These are phyloP conservation scores for Euryodendron excelsum DNA, from an alignment of 148 eudicot genomes.

Conservation along the genomic window DNA sequence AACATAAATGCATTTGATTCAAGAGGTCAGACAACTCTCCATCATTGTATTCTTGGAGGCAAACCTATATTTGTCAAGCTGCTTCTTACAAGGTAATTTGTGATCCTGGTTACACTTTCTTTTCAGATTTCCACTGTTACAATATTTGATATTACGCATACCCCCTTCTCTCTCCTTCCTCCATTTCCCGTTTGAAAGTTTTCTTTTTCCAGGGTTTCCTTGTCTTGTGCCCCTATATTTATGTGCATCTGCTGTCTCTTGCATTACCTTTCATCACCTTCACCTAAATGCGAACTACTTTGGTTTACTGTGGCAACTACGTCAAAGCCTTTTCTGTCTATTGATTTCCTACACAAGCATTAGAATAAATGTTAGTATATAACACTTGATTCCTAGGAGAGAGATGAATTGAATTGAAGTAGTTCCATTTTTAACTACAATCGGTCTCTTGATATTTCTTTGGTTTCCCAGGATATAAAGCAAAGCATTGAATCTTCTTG, in stretches of 20 bases:
- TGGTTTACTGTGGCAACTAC: background rate
- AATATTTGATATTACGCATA: background rate
- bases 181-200: background rate
- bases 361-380: background rate
- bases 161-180: background rate
- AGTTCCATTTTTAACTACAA: background rate
- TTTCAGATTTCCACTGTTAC: too few species aligned
- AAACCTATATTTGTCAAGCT: constrained; percentile 64
- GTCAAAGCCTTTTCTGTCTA: background rate
- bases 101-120: background rate
- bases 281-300: too few species aligned
- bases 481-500: background rate
- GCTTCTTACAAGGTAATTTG: constrained; percentile 65
- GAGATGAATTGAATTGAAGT: background rate
- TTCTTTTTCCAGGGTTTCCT: background rate
- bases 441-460: background rate
- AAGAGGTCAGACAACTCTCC: constrained; percentile 75
- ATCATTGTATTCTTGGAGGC: constrained; percentile 70
- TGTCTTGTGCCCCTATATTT: background rate
- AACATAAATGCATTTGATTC: constrained; percentile 67
- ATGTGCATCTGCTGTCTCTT: background rate
- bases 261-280: too few species aligned
- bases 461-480: background rate
- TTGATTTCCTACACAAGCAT: background rate
- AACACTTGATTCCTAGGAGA: background rate